Conservation (phyloP, 2,329 filamentous ascomycete species). For the Neofusicoccum sp. region DNA sequence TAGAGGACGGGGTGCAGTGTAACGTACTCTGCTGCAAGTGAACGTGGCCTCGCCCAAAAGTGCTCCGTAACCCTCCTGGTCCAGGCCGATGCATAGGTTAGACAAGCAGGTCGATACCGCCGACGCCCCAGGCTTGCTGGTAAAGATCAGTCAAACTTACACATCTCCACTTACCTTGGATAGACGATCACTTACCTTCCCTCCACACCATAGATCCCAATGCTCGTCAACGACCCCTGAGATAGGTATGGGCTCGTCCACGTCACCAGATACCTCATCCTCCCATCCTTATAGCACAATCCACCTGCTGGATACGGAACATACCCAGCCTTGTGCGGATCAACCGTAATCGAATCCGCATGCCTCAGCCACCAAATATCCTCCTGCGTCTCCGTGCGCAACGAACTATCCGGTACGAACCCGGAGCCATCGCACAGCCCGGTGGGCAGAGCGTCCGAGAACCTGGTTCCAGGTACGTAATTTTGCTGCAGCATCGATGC, state of each 20-base stretch:
- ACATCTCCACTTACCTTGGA: neutral
- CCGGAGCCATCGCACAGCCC: conserved; percentile 29
- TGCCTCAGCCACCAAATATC: conserved; percentile 41
- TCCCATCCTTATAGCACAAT: conserved; percentile 45
- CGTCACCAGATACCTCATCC: conserved; percentile 46
- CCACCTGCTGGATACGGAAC: conserved; percentile 49
- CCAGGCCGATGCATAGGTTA: conserved; percentile 45
- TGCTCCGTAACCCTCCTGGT: conserved; percentile 42
- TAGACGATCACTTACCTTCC: conserved; percentile 35
- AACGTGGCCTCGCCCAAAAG: conserved; percentile 46
- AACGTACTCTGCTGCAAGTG: conserved; percentile 41
- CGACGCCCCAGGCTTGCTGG: conserved; percentile 48
- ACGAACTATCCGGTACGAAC: conserved; percentile 37
- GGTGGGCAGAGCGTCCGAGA: conserved; percentile 26
- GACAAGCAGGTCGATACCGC: conserved; percentile 48
- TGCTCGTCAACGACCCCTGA: conserved; percentile 39
- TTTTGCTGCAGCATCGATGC: conserved; percentile 43
- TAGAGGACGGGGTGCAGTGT: neutral
- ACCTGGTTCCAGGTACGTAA: conserved; percentile 24
- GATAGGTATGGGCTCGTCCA: conserved; percentile 46
- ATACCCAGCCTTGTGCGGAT: conserved; percentile 50
- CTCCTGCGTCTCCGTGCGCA: conserved; percentile 38
- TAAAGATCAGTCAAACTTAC: neutral
- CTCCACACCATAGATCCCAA: conserved; percentile 47
- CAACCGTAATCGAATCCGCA: conserved; percentile 49